Percentiles rank a stretch among this genome's conserved stretches.
These are phyloP conservation scores for Elaeagnus macrophylla DNA, from an alignment of 306 rosid genomes.

Conservation along the genomic window DNA sequence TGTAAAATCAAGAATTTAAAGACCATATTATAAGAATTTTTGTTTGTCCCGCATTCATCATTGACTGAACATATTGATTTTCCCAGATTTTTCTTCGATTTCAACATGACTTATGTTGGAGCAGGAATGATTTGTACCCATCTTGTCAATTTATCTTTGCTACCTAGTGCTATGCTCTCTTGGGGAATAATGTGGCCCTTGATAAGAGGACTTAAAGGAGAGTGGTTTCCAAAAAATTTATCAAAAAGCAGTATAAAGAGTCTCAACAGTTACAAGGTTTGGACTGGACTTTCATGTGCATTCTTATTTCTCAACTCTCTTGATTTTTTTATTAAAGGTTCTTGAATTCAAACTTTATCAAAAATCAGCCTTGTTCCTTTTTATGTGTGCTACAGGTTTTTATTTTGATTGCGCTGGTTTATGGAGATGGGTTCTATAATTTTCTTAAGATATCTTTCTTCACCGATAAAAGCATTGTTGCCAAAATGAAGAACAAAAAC, in stretches of 20 bases:
- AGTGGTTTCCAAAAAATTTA: slow-evolving; percentile 75
- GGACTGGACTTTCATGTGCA: slow-evolving; percentile 1
- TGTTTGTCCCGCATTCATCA: too few relatives aligned
- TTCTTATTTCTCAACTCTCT: neutral
- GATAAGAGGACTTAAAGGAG: slow-evolving; percentile 71
- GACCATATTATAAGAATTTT: neutral
- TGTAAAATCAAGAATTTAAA: too few relatives aligned
- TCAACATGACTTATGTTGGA: slow-evolving; percentile 91
- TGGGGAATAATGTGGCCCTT: slow-evolving; percentile 99
- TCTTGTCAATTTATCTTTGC: slow-evolving; percentile 84
- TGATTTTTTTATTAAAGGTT: neutral
- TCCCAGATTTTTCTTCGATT: slow-evolving; percentile 82
- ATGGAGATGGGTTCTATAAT: slow-evolving; percentile 93
- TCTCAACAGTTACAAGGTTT: slow-evolving; percentile 88
- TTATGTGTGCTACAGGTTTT: slow-evolving; percentile 56
- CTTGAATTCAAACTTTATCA: slow-evolving; percentile 8
- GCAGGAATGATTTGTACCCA: slow-evolving; percentile 99
- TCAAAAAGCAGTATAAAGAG: slow-evolving; percentile 90
- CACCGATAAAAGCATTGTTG: slow-evolving; percentile 46
- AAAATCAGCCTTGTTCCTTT: slow-evolving; percentile 1
- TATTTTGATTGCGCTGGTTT: slow-evolving; percentile 77
- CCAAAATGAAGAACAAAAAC: slow-evolving; percentile 37
- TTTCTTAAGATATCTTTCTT: slow-evolving; percentile 67
- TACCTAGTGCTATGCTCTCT: slow-evolving; percentile 81
- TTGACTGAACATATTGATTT: too few relatives aligned